Percentiles rank a stretch among this genome's conserved stretches.
Evolutionary conservation across 2,329 filamentous ascomycete genomes (phyloP).

Genomic region (Fusarium neocosmosporiellum): DNA sequence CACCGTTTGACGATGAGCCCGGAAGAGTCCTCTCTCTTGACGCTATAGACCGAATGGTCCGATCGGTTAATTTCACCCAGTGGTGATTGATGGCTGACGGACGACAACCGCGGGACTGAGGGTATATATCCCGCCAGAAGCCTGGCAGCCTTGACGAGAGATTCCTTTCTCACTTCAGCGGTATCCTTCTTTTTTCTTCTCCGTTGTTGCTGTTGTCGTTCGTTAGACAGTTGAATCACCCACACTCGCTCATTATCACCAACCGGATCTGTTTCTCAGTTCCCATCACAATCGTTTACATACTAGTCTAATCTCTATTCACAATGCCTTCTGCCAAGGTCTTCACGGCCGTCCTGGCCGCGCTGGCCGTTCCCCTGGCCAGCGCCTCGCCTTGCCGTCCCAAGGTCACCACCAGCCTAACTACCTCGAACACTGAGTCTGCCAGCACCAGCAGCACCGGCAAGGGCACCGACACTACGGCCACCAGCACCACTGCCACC

Average conservation of each 20-base stretch:
- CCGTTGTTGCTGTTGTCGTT: constrained; percentile 30
- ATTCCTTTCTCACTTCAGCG: background rate
- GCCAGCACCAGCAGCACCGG: constrained; percentile 5
- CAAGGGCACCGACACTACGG: constrained; percentile 13
- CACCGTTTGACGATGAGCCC: constrained; percentile 1
- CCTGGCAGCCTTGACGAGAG: background rate
- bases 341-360: constrained; percentile 33
- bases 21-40: background rate
- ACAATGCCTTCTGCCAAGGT: constrained; percentile 35
- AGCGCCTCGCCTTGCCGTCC: constrained; percentile 31
- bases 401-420: constrained; percentile 20
- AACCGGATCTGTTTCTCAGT: background rate
- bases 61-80: constrained; percentile 14
- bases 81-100: background rate
- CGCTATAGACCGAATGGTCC: background rate
- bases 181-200: constrained; percentile 29
- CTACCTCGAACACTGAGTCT: constrained; percentile 1
- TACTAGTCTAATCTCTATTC: constrained; percentile 11
- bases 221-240: constrained; percentile 31
- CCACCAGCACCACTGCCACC: background rate
- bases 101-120: background rate
- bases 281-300: constrained; percentile 27
- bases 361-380: constrained; percentile 27
- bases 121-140: constrained; percentile 20
- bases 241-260: constrained; percentile 13